A percentile compares a stretch with the other conserved stretches of the same genome.
These are phyloP conservation scores for Primulina tabacum DNA, from an alignment of 257 asterid genomes.

Conservation along the genomic window DNA sequence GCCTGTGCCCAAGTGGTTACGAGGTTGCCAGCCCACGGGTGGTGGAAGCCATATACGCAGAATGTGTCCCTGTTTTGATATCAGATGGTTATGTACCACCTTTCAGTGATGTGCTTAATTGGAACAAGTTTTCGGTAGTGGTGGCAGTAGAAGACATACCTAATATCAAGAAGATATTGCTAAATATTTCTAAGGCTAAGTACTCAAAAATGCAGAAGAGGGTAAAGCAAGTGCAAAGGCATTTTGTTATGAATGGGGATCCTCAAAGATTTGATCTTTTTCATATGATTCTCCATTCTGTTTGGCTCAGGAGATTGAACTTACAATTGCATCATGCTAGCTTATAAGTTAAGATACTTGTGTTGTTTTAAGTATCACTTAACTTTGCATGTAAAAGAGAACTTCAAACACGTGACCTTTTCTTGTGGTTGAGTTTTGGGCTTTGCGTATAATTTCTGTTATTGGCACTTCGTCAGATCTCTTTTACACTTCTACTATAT, in stretches of 20 bases:
- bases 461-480: neutral
- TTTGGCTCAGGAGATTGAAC: conserved; percentile 51
- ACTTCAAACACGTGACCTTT: neutral
- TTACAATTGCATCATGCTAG: neutral
- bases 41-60: conserved; percentile 41
- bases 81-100: conserved; percentile 35
- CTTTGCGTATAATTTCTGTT: neutral
- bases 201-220: conserved; percentile 28
- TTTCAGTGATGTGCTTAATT: conserved; percentile 38
- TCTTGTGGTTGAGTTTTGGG: neutral
- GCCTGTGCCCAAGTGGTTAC: conserved; percentile 47
- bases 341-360: neutral
- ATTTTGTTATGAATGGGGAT: conserved; percentile 40
- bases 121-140: conserved; percentile 34
- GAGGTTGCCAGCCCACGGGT: conserved; percentile 51
- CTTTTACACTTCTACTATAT: neutral
- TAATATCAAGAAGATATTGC: conserved; percentile 28
- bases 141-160: conserved; percentile 29
- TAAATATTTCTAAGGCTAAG: conserved; percentile 24
- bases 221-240: conserved; percentile 39
- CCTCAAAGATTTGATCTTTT: conserved; percentile 44
- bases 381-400: too few species aligned
- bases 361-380: neutral
- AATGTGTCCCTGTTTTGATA: conserved; percentile 40
- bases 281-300: conserved; percentile 47